Base-by-base conservation (phyloP, 176 grass and related monocot genomes). In the Bromus sterilis region DNA sequence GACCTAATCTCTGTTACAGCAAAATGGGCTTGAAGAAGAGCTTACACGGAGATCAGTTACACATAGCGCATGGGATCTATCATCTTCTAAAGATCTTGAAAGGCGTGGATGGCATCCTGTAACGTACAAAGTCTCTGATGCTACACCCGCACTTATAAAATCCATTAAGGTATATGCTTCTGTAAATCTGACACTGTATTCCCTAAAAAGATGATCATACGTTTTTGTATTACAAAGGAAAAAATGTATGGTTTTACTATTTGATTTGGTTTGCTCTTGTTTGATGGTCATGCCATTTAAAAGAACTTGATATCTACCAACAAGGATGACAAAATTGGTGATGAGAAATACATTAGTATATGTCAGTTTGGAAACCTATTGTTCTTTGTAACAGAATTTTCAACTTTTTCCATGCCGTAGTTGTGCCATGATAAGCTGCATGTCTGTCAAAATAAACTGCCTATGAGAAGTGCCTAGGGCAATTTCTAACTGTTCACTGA, bases 31-130 rank as follows among this genome's bases (percentile, higher is more conserved):
- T 78, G 96, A 99, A 91, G 93, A 86, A 73, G 91, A 99, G 79
- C 90, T 99, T 84, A 99, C 89, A 31, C 80, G 91, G 77, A 91
- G 96, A 86, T 87, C 93, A 9, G 81, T 95, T 71, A 99, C 96
- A 30, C 89, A 99, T 74, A 89, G 89, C 68, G 86, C 87, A 57
- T 99, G 93, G 93, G 96, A 99, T 84, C 74, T 93, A 73, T 93
- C 91, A 82, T 93, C 96, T n/a, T 93, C 96, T 71, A 99, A 88
- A 91, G 93, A 99, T 67, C 89, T 82, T 71, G 79, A 99, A 93
- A 93, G 93, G 59, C 86, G 89, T 44, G 89, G 90, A 43, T 99
- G 96, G 96, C 96, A 99, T 95, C 96, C 96, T 40, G 96, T 99
- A 69, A 88, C 91, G 56, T 99, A 95, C 87, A 91, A 86, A 83